A percentile compares a stretch with the other conserved stretches of the same genome.
These are phyloP conservation scores for Pezicula neosporulosa DNA, from an alignment of 2,329 filamentous ascomycete species.

Conservation along the genomic window DNA sequence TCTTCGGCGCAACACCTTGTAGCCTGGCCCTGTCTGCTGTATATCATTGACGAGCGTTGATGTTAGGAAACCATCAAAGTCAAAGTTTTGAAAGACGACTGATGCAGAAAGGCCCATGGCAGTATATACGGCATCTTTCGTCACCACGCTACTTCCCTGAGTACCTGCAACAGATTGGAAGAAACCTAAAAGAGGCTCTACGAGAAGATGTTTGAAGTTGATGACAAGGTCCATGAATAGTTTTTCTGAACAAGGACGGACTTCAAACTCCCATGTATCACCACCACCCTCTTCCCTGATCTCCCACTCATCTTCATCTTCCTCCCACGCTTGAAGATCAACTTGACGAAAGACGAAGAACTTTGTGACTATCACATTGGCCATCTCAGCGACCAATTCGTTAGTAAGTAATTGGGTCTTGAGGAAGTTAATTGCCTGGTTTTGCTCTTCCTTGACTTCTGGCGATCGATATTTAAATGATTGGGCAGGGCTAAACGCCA, in stretches of 20 bases:
- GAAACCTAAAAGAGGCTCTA: conserved; percentile 75
- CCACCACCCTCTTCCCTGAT: conserved; percentile 80
- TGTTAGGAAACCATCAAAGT: conserved; percentile 79
- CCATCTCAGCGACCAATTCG: conserved; percentile 74
- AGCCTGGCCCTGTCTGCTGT: conserved; percentile 57
- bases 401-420: conserved; percentile 73
- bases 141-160: conserved; percentile 61
- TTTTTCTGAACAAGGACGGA: conserved; percentile 89
- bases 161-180: conserved; percentile 74
- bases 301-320: conserved; percentile 95
- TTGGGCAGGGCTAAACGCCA: conserved; percentile 76
- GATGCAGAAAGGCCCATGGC: conserved; percentile 84
- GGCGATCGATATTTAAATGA: conserved; percentile 80
- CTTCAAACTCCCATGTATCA: conserved; percentile 87
- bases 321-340: conserved; percentile 89
- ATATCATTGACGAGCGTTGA: conserved; percentile 76
- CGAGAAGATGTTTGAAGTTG: conserved; percentile 79
- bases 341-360: conserved; percentile 84
- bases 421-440: conserved; percentile 63
- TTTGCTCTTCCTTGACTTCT: conserved; percentile 73
- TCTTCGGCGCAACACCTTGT: conserved; percentile 80
- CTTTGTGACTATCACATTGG: conserved; percentile 79
- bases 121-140: conserved; percentile 93
- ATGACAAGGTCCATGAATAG: conserved; percentile 88
- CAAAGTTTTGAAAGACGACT: conserved; percentile 68